Evolutionary conservation across 805 yeast species (phyloP), one percentile per base, ranked within the genome.

Genomic region (Saccharomycopsis sp.): DNA sequence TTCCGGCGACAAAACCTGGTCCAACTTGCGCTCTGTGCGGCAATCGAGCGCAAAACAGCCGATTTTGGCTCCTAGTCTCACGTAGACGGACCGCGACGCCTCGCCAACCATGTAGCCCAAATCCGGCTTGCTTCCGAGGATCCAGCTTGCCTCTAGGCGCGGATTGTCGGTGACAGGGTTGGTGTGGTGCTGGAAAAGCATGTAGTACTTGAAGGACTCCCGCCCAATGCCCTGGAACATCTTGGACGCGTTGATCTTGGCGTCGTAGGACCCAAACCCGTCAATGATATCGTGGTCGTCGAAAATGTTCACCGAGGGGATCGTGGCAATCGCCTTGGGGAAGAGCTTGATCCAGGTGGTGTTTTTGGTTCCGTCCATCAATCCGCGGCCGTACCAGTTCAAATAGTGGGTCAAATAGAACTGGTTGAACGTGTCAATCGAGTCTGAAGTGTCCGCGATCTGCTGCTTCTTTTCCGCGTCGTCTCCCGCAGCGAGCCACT

Each of bases 231-330:
- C 80, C 57, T 70, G 67, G 68, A 92, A 88, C 14, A 89, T 80
- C 1, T 82, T 83, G 44, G 83, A 80, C 2, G 65, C 63, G 2
- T 66, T 65, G 96, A 90, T 90, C 40, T 96, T 87, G 1, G 70
- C 57, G 63, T 89, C 87, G 70, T 92, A 92, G 0, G 97, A 88
- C 1, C 98, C 99, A 73, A 83, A 92, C 2, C 98, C 99, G 68
- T 92, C 99, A 63, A 94, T 91, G 56, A 92, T 89, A 69, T 94
- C 98, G 71, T 92, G 99, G 70, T 92, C 99, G 70, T 92, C 99
- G 71, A 75, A 91, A 34, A 91, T 81, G 70, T 91, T 92, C 55
- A 94, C 77, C 34, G 86, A 79, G 3, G 99, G 98, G 61, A 92
- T 91, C 51, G 82, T 82, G 0, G 95, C 84, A 75, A 87, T 72